Conservation (phyloP, 768 basidiomycete genomes). For the Podaxis sp. region DNA sequence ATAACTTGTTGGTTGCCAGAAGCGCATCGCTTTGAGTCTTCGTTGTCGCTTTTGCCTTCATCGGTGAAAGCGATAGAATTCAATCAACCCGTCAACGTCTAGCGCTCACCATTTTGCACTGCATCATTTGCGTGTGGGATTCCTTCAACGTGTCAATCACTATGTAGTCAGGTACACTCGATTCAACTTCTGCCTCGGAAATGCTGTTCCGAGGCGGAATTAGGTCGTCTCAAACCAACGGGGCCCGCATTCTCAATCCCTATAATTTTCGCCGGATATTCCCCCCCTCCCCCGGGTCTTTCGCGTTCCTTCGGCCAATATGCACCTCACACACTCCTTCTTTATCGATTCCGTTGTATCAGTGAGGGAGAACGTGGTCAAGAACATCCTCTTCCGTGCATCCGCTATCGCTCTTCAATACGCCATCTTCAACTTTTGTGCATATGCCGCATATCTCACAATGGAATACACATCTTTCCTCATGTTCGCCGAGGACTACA, state of each 20-base stretch:
- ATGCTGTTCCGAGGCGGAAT: not conserved
- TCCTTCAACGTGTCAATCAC: too few species aligned
- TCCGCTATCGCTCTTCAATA: constrained; percentile 17
- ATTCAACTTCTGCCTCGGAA: not conserved
- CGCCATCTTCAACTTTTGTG: constrained; percentile 16
- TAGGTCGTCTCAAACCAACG: not conserved
- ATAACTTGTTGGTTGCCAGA: not conserved
- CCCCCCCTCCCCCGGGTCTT: not conserved
- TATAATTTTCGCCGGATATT: not conserved
- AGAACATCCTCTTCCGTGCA: constrained; percentile 21
- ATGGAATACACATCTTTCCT: constrained; percentile 20
- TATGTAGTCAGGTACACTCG: too few species aligned
- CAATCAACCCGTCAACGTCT: too few species aligned
- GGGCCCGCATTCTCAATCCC: not conserved
- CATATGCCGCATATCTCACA: constrained; percentile 15
- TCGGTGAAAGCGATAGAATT: too few species aligned
- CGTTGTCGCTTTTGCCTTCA: too few species aligned
- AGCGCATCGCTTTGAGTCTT: not conserved
- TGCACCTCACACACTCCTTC: not conserved
- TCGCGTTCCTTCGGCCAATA: not conserved
- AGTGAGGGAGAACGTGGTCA: constrained; percentile 19
- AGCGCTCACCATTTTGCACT: too few species aligned
- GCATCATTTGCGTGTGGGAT: too few species aligned
- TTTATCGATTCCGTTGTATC: not conserved
- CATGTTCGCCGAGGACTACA: constrained; percentile 20